Evolutionary conservation across 2,329 filamentous ascomycete genomes (phyloP).

Genomic region (Hypoxylon rubiginosum): DNA sequence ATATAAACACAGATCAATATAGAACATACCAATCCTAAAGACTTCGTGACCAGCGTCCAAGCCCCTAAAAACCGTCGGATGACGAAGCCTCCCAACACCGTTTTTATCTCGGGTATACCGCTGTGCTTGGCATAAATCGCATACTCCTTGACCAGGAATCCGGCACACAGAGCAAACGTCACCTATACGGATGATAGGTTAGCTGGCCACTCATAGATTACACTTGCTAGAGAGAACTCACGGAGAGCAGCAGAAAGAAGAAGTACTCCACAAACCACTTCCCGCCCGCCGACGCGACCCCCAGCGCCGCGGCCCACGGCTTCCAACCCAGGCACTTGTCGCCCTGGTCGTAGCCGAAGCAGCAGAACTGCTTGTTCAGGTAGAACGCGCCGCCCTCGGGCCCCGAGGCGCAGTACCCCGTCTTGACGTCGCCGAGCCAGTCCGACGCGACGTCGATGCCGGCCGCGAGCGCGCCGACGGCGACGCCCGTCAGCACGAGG

Average conservation of each 20-base stretch:
- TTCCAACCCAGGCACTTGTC: conserved; percentile 89
- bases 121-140: conserved; percentile 92
- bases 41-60: conserved; percentile 93
- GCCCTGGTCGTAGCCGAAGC: conserved; percentile 87
- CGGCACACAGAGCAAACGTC: conserved; percentile 81
- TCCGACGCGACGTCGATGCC: conserved; percentile 91
- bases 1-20: not conserved
- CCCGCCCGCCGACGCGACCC: conserved; percentile 74
- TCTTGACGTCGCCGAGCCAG: conserved; percentile 94
- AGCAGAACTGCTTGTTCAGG: conserved; percentile 91
- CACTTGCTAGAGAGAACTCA: conserved; percentile 60
- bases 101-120: conserved; percentile 98
- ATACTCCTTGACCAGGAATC: conserved; percentile 84
- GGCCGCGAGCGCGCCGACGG: conserved; percentile 87
- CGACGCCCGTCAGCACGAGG: conserved; percentile 85
- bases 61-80: conserved; percentile 87
- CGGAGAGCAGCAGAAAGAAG: conserved; percentile 87
- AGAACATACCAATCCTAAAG: conserved; percentile 79
- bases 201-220: conserved; percentile 27
- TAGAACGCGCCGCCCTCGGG: conserved; percentile 89
- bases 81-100: conserved; percentile 91
- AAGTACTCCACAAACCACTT: conserved; percentile 89
- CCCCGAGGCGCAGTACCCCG: conserved; percentile 83
- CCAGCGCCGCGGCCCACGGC: conserved; percentile 83
- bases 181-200: conserved; percentile 67